Evolutionary conservation across 306 rosid genomes (phyloP).

Genomic region (Dalbergia oliveri): DNA sequence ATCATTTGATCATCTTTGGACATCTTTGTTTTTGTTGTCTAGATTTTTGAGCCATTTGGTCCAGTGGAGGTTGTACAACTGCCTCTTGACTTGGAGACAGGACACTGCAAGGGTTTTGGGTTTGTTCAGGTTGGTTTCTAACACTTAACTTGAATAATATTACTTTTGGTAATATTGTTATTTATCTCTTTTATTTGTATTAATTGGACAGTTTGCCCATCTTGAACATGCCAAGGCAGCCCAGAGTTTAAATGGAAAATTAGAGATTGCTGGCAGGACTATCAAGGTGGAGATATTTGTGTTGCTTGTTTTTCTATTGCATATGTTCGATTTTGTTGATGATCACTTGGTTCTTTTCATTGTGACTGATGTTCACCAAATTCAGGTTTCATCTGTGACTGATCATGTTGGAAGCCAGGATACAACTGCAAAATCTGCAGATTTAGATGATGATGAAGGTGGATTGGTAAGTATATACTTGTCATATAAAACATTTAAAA

Average conservation of each 20-base stretch:
- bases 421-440: conserved; percentile 83
- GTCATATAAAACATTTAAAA: neutral
- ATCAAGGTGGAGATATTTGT: conserved; percentile 72
- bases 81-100: conserved; percentile 94
- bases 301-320: conserved; percentile 17
- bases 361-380: conserved; percentile 36
- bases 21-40: conserved; percentile 34
- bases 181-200: conserved; percentile 27
- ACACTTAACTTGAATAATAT: conserved; percentile 31
- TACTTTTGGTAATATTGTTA: conserved; percentile 15
- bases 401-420: conserved; percentile 95
- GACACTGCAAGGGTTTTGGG: conserved; percentile 99
- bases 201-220: conserved; percentile 82
- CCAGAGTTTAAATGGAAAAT: conserved; percentile 93
- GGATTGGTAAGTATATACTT: conserved; percentile 80
- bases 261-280: conserved; percentile 95
- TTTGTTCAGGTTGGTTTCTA: conserved; percentile 85
- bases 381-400: conserved; percentile 92
- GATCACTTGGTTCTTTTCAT: conserved; percentile 28
- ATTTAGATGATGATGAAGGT: conserved; percentile 97
- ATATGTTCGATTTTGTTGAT: conserved; percentile 8
- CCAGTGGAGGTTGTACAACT: conserved; percentile 93
- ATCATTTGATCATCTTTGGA: conserved; percentile 28
- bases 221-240: conserved; percentile 98
- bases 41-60: conserved; percentile 99